Percentiles rank a stretch among this genome's conserved stretches.
These are phyloP conservation scores for Yamadazyma sp. DNA, from an alignment of 805 yeast genomes.

Conservation along the genomic window DNA sequence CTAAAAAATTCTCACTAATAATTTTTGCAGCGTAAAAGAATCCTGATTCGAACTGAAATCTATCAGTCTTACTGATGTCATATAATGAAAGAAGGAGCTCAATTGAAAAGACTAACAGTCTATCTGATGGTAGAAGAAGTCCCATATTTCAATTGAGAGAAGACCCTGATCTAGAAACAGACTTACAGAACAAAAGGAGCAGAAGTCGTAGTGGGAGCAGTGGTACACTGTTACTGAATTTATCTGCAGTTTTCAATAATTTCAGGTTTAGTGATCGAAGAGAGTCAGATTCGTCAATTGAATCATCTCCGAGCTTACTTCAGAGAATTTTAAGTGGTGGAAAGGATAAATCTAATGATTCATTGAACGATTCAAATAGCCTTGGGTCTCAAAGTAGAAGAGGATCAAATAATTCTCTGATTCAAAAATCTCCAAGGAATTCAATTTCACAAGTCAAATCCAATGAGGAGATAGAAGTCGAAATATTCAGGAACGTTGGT, in stretches of 20 bases:
- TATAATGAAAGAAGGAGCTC: slow-evolving; percentile 5
- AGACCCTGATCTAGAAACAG: slow-evolving; percentile 2
- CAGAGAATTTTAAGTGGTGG: slow-evolving; percentile 3
- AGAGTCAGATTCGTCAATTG: slow-evolving; percentile 8
- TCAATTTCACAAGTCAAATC: slow-evolving; percentile 1
- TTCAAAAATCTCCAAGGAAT: slow-evolving; percentile 2
- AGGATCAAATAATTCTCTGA: background rate
- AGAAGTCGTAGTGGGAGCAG: slow-evolving; percentile 6
- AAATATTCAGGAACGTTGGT: slow-evolving; percentile 5
- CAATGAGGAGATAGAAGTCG: slow-evolving; percentile 7
- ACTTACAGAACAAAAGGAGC: background rate
- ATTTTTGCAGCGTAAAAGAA: no score
- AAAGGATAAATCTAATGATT: slow-evolving; percentile 6
- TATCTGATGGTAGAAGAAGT: slow-evolving; percentile 2
- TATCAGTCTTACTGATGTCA: no score
- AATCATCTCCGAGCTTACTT: background rate
- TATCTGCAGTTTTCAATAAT: slow-evolving; percentile 20
- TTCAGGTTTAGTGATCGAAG: slow-evolving; percentile 15
- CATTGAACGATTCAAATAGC: slow-evolving; percentile 1
- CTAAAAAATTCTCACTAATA: no score
- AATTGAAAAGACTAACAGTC: slow-evolving; percentile 2
- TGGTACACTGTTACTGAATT: slow-evolving; percentile 16
- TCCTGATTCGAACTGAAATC: no score
- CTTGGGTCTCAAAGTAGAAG: slow-evolving; percentile 2
- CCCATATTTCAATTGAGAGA: background rate